Evolutionary conservation across 371 early-diverging fungal species (phyloP), one percentile per base, ranked within the genome.

Genomic region (Umbelopsis sp.): DNA sequence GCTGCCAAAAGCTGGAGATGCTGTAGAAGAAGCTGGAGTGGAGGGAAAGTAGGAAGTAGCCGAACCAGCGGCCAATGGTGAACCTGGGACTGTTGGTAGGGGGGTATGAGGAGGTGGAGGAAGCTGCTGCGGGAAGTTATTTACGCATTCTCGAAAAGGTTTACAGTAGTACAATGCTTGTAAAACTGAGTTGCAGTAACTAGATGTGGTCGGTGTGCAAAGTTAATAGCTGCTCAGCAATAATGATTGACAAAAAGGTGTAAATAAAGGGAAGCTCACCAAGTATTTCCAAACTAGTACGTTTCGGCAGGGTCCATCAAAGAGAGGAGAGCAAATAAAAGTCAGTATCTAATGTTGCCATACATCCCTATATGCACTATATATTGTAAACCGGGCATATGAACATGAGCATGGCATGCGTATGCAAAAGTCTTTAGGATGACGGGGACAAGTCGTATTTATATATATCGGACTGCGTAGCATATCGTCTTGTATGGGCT

Each of bases 101-200:
- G 72, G 65, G 22, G 74, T 74, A 44, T 65, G 69, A 53, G 65
- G 74, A 18, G 80, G 74, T 50, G 76, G 80, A 52, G 75, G 78
- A 35, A 73, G 76, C 16, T 69, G 69, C 38, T 81, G 81, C 20
- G 92, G 93, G 71, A 84, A 92, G 73, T 85, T 87, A 74, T 90
- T 82, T 44, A 97, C 90, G 74, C 95, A 95, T 74, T 97, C 94
- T 64, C 99, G 92, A 75, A 98, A 98, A 1, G 97, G 95, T 65
- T 89, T 89, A 78, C 97, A 96, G 71, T 92, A 96, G 83, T 97
- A 98, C 65, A 98, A 88, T 11, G 97, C 94, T 82, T 98, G 98
- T 5, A 98, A 81, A 24, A 98, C 94, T 8, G 97, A 96, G 82
- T 97, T 98, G 76, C 95, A 93, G 76, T 98, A 98, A 76, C 97